Conservation (phyloP, 2,329 filamentous ascomycete genomes). For the Chalaropsis ovoidea region DNA sequence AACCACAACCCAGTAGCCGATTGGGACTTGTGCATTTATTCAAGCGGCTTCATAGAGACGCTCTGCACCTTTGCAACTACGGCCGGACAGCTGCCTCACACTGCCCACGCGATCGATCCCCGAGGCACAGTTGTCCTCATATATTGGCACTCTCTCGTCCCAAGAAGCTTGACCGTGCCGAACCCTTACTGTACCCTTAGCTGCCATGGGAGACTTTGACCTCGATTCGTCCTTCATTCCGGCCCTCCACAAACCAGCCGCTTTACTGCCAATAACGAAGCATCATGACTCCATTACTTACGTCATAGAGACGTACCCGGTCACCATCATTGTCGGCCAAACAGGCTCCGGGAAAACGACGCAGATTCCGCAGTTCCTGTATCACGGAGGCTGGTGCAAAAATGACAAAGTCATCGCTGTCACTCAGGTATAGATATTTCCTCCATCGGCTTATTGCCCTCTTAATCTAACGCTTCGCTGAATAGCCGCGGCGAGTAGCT, state of each 20-base stretch:
- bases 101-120: neutral
- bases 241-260: conserved; percentile 73
- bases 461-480: neutral
- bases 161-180: neutral
- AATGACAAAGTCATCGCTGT: conserved; percentile 76
- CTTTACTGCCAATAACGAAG: conserved; percentile 75
- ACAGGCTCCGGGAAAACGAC: conserved; percentile 95
- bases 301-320: conserved; percentile 69
- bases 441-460: conserved; percentile 27
- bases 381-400: conserved; percentile 78
- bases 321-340: conserved; percentile 85
- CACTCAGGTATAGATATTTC: conserved; percentile 59
- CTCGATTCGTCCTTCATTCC: conserved; percentile 57
- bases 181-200: conserved; percentile 19
- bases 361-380: conserved; percentile 84
- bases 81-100: neutral
- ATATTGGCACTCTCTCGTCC: too few relatives aligned
- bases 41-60: neutral
- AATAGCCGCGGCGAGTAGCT: conserved; percentile 74
- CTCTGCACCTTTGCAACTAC: neutral
- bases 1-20: neutral
- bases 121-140: too few relatives aligned
- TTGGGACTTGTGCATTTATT: neutral
- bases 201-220: conserved; percentile 46
- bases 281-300: conserved; percentile 74